Base-by-base conservation (phyloP, 2,329 filamentous ascomycete genomes). In the Zymoseptoria pseudotritici region DNA sequence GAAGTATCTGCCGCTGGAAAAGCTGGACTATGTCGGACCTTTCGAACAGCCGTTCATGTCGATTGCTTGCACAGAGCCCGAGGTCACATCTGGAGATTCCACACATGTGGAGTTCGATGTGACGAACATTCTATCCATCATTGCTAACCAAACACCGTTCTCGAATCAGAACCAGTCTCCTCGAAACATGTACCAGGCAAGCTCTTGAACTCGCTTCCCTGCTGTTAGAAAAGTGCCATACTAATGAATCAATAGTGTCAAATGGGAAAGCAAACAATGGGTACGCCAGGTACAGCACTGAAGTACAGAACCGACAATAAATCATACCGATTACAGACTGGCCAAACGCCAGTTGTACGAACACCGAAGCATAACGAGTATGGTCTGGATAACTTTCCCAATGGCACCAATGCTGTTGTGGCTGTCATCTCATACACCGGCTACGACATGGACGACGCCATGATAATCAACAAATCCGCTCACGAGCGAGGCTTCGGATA, bases 191-290 rank as follows among this genome's bases (percentile, higher is more conserved):
- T 99, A 97, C 74, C 65, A 68, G 13, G 55, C 54, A 36, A 22
- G 20, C 50, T n/a, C 8, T n/a, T 5, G 10, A 51, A 20, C 50
- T 7, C 5, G 50, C 54, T 54, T 21, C 57, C 57, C 13, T 54
- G 19, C 36, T 53, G 21, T 31, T 58, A 19, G 31, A 26, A 6
- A 17, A 21, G 20, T 46, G 11, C 26, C 26, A 22, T 31, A n/a
- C 50, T 51, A 51, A 51, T 13, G 50, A 20, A 20, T 22, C 50
- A n/a, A 22, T 90, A 96, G 74, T 97, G 92, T 78, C 94, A 97
- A 81, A 97, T 97, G 94, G 91, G 91, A 78, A 99, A 99, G 75
- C 94, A 99, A 79, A 92, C 93, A 0, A 99, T 99, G 94, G 94
- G 94, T 75, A 97, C 94, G 22, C 91, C 93, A 3, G 92, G 89